Percentiles rank a stretch among this genome's conserved stretches.
These are phyloP conservation scores for Colletotrichum sp. DNA, from an alignment of 2,329 filamentous ascomycete species.

Conservation along the genomic window DNA sequence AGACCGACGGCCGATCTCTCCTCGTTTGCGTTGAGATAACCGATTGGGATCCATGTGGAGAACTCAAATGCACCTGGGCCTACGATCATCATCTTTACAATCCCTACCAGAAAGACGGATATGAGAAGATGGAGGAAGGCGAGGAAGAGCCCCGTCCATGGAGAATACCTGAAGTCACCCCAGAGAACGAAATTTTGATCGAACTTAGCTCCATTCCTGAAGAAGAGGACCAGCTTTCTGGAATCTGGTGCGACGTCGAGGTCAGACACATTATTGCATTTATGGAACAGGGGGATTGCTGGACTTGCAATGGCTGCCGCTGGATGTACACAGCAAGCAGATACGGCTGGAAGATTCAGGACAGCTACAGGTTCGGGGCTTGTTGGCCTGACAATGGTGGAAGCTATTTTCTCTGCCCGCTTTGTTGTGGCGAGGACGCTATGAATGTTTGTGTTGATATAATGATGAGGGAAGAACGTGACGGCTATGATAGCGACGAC, in stretches of 20 bases:
- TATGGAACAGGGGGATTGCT: rapidly evolving
- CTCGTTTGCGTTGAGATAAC: not conserved
- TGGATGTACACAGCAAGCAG: too few relatives aligned
- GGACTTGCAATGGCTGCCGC: not conserved
- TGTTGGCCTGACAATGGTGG: too few relatives aligned
- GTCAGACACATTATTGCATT: not conserved
- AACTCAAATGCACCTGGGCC: not conserved
- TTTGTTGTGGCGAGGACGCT: not conserved
- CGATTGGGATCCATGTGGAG: not conserved
- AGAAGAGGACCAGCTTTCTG: not conserved
- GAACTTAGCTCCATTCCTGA: not conserved
- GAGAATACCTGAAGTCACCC: not conserved
- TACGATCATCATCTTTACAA: not conserved
- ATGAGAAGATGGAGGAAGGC: not conserved
- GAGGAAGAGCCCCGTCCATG: not conserved
- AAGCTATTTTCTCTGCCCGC: not conserved
- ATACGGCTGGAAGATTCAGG: too few relatives aligned
- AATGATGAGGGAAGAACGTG: not conserved
- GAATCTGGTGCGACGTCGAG: too few relatives aligned
- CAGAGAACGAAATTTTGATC: not conserved
- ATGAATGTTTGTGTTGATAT: not conserved
- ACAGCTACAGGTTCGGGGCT: too few relatives aligned
- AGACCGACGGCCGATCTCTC: not conserved
- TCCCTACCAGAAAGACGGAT: not conserved
- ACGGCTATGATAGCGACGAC: not conserved